Conservation (phyloP, 2,329 filamentous ascomycete species). For the Pseudogymnoascus sp. region DNA sequence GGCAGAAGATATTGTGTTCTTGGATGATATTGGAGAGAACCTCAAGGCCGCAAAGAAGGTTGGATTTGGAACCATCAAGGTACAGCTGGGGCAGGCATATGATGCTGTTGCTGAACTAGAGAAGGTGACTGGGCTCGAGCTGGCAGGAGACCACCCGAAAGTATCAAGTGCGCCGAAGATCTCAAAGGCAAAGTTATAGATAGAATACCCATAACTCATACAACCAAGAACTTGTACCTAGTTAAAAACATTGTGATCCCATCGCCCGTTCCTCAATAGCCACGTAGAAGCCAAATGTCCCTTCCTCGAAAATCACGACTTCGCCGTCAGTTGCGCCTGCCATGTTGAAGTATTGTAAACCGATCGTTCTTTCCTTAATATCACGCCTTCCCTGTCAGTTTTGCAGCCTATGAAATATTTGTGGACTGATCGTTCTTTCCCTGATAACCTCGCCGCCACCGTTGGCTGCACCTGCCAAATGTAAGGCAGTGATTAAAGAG, state of each 20-base stretch:
- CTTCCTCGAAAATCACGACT: background rate
- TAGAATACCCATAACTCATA: background rate
- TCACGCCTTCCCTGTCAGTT: background rate
- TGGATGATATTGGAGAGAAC: conserved; percentile 87
- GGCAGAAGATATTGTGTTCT: conserved; percentile 67
- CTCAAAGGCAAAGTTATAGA: conserved; percentile 7
- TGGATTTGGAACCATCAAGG: conserved; percentile 80
- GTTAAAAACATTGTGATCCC: background rate
- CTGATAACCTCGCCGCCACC: background rate
- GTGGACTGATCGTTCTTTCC: background rate
- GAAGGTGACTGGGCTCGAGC: conserved; percentile 57
- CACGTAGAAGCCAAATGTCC: background rate
- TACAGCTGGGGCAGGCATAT: conserved; percentile 66
- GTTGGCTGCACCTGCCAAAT: background rate
- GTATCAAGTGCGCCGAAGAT: conserved; percentile 7
- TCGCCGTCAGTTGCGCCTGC: background rate
- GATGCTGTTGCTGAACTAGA: conserved; percentile 81
- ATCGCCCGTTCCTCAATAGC: background rate
- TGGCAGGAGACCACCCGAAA: conserved; percentile 31
- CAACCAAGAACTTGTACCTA: background rate
- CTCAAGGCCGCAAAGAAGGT: conserved; percentile 67
- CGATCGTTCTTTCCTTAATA: background rate
- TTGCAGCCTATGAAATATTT: background rate
- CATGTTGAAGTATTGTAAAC: background rate
- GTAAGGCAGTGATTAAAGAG: background rate